These are phyloP conservation scores for Pseudonectria foliicola DNA, from an alignment of 2,329 filamentous ascomycete genomes.

Conservation along the genomic window DNA sequence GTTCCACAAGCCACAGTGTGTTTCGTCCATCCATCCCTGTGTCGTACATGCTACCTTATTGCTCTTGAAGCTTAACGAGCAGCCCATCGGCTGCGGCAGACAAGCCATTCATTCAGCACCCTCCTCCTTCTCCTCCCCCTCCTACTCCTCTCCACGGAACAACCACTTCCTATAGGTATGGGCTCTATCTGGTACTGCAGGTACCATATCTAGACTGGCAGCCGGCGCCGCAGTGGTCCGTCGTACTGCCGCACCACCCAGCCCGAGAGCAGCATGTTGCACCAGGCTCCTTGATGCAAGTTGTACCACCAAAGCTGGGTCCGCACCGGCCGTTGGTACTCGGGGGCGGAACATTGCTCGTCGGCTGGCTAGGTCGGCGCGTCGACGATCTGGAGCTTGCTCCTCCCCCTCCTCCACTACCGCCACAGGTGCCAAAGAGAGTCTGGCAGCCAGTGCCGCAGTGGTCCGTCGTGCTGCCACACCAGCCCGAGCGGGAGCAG, in stretches of 20 bases:
- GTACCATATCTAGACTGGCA: slow-evolving; percentile 30
- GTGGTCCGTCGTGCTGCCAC: slow-evolving; percentile 33
- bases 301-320: slow-evolving; percentile 12
- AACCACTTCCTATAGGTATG: no score
- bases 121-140: no score
- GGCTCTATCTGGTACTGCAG: slow-evolving; percentile 11
- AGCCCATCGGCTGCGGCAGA: no score
- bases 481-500: slow-evolving; percentile 23
- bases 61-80: no score
- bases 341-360: slow-evolving; percentile 4
- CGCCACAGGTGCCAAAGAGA: slow-evolving; percentile 21
- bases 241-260: slow-evolving; percentile 31
- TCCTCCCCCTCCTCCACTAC: no score
- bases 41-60: no score
- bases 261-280: slow-evolving; percentile 23
- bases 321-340: slow-evolving; percentile 24
- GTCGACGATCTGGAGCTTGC: background rate
- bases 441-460: slow-evolving; percentile 34
- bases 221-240: slow-evolving; percentile 31
- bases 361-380: background rate
- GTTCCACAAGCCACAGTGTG: no score
- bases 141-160: no score
- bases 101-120: no score
- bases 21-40: no score
- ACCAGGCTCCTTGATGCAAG: slow-evolving; percentile 17